Evolutionary conservation across 192 early-diverging fungal species (phyloP).

Genomic region (Coemansia sp.): DNA sequence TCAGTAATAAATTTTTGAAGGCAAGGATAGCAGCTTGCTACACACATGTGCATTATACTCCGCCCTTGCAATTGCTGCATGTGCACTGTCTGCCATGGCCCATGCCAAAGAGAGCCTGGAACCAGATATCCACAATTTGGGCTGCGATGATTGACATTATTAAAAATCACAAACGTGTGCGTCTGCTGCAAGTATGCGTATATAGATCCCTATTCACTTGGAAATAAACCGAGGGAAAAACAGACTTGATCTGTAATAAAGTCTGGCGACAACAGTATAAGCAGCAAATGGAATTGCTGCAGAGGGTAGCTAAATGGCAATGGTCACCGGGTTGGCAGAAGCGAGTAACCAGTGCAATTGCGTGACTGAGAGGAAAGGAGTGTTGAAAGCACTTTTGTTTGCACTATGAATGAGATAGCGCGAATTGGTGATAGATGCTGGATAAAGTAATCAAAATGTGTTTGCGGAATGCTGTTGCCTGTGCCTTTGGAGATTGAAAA

Average conservation of each 20-base stretch:
- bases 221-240: not conserved
- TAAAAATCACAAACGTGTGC: conserved; percentile 8
- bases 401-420: conserved; percentile 2
- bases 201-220: not conserved
- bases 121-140: conserved; percentile 29
- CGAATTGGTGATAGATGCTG: not conserved
- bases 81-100: conserved; percentile 46
- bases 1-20: not conserved
- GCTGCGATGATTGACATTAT: conserved; percentile 17
- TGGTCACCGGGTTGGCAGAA: not conserved
- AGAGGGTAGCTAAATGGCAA: not conserved
- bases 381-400: not conserved
- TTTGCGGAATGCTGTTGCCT: not conserved
- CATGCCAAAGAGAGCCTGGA: conserved; percentile 24
- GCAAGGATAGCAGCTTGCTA: not conserved
- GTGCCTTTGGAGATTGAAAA: conserved; percentile 3
- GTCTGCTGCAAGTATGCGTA: conserved; percentile 3
- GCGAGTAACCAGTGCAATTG: conserved; percentile 4
- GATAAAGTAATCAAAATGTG: not conserved
- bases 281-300: conserved; percentile 3
- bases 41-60: conserved; percentile 2
- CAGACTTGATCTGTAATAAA: not conserved
- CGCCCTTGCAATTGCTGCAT: conserved; percentile 46
- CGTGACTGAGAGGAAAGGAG: not conserved
- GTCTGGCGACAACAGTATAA: conserved; percentile 1